phyloP scores from a whole-genome alignment of 805 yeast genomes.

The Lipomyces anomalus region DNA sequence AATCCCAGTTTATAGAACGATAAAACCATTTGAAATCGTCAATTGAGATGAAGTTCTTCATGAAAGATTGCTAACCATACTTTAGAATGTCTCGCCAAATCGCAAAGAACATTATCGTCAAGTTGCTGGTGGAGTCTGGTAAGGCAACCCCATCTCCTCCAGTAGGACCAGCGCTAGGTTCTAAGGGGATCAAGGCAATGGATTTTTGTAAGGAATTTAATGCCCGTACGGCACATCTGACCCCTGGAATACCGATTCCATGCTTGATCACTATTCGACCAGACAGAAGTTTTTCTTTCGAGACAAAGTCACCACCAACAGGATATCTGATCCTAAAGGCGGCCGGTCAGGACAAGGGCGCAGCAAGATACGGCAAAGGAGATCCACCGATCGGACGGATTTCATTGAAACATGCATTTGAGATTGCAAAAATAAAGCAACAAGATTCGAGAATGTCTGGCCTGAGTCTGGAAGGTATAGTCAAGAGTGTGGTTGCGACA shows the following conservation, averaged over 20 bases:
- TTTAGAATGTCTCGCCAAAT: slow-evolving; percentile 8
- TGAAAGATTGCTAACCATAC: neutral
- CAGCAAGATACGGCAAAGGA: slow-evolving; percentile 48
- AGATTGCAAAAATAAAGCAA: slow-evolving; percentile 88
- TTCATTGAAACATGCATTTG: slow-evolving; percentile 84
- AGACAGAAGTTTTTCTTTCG: slow-evolving; percentile 85
- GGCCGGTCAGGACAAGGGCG: slow-evolving; percentile 74
- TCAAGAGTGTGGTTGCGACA: slow-evolving; percentile 76
- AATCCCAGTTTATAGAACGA: too few relatives aligned
- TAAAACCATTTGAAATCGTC: too few relatives aligned
- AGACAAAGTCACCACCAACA: slow-evolving; percentile 86
- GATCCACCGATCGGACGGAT: slow-evolving; percentile 50
- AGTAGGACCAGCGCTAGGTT: slow-evolving; percentile 97
- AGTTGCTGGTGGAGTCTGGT: slow-evolving; percentile 92
- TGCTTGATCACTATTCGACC: slow-evolving; percentile 79
- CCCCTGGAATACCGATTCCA: slow-evolving; percentile 87
- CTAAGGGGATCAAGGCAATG: slow-evolving; percentile 97
- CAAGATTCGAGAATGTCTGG: slow-evolving; percentile 68
- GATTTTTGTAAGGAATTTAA: slow-evolving; percentile 98
- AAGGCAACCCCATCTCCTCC: slow-evolving; percentile 99
- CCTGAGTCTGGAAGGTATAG: slow-evolving; percentile 65
- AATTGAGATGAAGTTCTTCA: too few relatives aligned
- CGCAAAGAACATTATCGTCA: slow-evolving; percentile 62
- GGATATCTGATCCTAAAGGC: slow-evolving; percentile 79
- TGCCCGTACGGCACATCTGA: slow-evolving; percentile 85